Evolutionary conservation across 2,329 filamentous ascomycete genomes (phyloP), one percentile per base, ranked within the genome.

Genomic region (Ascochyta viciae-villosae): DNA sequence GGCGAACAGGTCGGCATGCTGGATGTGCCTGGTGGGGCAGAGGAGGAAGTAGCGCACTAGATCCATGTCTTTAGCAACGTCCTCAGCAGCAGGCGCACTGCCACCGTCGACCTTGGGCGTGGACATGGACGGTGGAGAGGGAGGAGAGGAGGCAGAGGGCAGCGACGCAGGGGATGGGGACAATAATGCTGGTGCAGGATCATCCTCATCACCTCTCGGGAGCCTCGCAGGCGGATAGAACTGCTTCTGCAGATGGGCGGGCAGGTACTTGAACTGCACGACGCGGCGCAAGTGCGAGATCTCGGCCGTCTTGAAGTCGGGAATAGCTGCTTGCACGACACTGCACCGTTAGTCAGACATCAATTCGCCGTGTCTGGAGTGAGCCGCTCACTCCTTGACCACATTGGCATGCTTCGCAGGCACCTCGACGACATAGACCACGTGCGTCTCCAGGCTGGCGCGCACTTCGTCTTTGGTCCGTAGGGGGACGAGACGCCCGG

Each of bases 401-500:
- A 84, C 82, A 74, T 89, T 91, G 63, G 90, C 89, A 65, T 83
- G 82, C 75, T 87, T 90, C 61, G 87, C 85, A 42, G 90, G 90
- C 50, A 90, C 84, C 68, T 89, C 83, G 45, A 91, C 88, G 60
- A 91, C 85, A 73, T 89, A 89, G 50, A 88, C 88, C 56, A 85
- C 81, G 45, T 88, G 85, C 77, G 78, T 81, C 63, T 82, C 80
- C 33, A 78, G 75, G 48, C 75, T 76, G 53, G 80, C 79, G 50
- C 78, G 78, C 58, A 80, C 78, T 66, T 82, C 80, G 60, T 81
- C 80, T 62, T 80, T 81, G 47, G 80, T 82, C 67, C 77, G 78
- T 56, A 82, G 68, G 37, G 79, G 73, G 44, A 72, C 66, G 19
- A 76, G 72, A 52, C 62, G 64, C 45, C 66, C 66, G 41, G 49